Evolutionary conservation across 2,329 filamentous ascomycete genomes (phyloP).

Genomic region (Ceratocystis lukuohia): DNA sequence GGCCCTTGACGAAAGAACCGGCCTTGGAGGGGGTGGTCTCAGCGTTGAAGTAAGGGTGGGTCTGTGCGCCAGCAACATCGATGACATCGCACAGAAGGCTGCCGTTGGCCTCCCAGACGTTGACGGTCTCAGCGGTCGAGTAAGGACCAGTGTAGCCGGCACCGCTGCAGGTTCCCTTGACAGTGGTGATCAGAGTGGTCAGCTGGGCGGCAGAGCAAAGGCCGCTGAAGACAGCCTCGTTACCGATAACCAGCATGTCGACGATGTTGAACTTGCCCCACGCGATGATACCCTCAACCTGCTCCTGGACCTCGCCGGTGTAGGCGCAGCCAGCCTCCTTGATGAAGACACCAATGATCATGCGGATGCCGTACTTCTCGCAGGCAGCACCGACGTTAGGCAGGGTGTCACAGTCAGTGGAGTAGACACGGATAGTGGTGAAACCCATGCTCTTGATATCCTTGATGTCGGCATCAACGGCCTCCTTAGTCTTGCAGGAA

Average conservation of each 20-base stretch:
- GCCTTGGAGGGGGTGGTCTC: slow-evolving; percentile 49
- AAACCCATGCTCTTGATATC: slow-evolving; percentile 54
- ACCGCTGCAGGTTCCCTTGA: slow-evolving; percentile 47
- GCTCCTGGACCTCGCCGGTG: slow-evolving; percentile 50
- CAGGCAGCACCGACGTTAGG: slow-evolving; percentile 59
- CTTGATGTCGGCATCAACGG: slow-evolving; percentile 47
- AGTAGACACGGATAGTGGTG: slow-evolving; percentile 67
- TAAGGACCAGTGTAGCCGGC: slow-evolving; percentile 59
- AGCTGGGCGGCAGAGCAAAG: slow-evolving; percentile 53
- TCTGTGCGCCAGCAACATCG: slow-evolving; percentile 72
- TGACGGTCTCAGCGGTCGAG: slow-evolving; percentile 78
- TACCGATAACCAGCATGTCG: slow-evolving; percentile 72
- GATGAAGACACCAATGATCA: slow-evolving; percentile 85
- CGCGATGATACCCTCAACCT: slow-evolving; percentile 57
- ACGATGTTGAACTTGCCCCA: slow-evolving; percentile 68
- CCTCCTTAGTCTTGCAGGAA: slow-evolving; percentile 49
- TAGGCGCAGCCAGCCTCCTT: slow-evolving; percentile 48
- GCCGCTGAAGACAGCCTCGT: slow-evolving; percentile 74
- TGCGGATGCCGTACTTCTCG: slow-evolving; percentile 51
- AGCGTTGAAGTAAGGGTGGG: slow-evolving; percentile 89
- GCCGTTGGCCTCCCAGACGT: slow-evolving; percentile 55
- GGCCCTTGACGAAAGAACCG: slow-evolving; percentile 59
- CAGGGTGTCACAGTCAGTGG: slow-evolving; percentile 77
- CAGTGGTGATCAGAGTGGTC: slow-evolving; percentile 52
- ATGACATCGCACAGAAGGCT: slow-evolving; percentile 54